These are phyloP conservation scores for Phaseolus coccineus DNA, from an alignment of 331 rosid genomes.

Conservation along the genomic window DNA sequence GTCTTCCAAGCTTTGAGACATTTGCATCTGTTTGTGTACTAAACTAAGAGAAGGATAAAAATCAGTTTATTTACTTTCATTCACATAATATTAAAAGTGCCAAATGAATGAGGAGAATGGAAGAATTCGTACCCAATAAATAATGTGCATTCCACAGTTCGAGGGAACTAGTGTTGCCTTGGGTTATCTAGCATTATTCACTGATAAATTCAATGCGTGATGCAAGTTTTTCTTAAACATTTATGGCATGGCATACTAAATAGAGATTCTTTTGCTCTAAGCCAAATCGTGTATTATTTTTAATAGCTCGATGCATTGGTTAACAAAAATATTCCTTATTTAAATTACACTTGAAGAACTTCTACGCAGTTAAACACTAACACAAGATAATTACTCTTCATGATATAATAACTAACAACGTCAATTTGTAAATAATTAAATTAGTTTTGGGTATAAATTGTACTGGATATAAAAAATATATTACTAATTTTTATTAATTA, in stretches of 20 bases:
- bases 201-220: background rate
- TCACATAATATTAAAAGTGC: background rate
- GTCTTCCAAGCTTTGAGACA: background rate
- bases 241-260: background rate
- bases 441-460: too few species aligned
- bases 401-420: background rate
- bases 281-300: background rate
- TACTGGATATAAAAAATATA: background rate
- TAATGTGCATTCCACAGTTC: background rate
- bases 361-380: background rate
- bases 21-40: constrained; percentile 9
- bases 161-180: background rate
- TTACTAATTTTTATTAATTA: too few species aligned
- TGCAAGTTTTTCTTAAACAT: background rate
- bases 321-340: background rate
- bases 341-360: background rate
- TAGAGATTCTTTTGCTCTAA: background rate
- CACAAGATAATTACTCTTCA: background rate
- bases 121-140: background rate
- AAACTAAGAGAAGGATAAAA: background rate
- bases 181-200: background rate
- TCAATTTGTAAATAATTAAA: background rate
- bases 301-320: background rate
- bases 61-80: background rate
- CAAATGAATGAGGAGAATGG: background rate